Conservation (phyloP, 805 yeast species). For the Scheffersomyces amazonensis region DNA sequence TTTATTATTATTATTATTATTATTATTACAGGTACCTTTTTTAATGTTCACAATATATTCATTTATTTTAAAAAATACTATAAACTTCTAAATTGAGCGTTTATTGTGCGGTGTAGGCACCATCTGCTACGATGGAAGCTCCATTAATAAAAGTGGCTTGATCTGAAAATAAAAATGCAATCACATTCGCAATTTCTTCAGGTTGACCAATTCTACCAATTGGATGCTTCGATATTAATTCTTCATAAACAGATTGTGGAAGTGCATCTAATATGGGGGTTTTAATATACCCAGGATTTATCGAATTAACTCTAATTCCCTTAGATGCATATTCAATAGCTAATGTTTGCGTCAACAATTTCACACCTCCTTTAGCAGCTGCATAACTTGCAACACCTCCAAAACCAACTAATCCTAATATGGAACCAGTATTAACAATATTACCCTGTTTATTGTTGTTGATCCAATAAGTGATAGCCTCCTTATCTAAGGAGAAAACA, state of each 20-base stretch:
- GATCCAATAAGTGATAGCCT: slow-evolving; percentile 9
- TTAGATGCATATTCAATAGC: slow-evolving; percentile 35
- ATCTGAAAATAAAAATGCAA: slow-evolving; percentile 30
- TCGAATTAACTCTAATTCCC: slow-evolving; percentile 35
- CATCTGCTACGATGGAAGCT: slow-evolving; percentile 31
- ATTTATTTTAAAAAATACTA: too few relatives aligned
- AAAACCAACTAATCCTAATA: slow-evolving; percentile 29
- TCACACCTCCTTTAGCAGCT: slow-evolving; percentile 36
- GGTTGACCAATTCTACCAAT: slow-evolving; percentile 32
- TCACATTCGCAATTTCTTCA: slow-evolving; percentile 32
- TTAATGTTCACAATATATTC: too few relatives aligned
- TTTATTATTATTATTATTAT: too few relatives aligned
- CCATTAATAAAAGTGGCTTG: slow-evolving; percentile 37
- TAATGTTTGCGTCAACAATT: slow-evolving; percentile 31
- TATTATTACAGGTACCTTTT: too few relatives aligned
- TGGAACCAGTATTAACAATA: slow-evolving; percentile 36
- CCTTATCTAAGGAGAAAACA: slow-evolving; percentile 10
- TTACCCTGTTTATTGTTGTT: slow-evolving; percentile 21
- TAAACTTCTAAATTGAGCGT: too few relatives aligned
- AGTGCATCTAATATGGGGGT: slow-evolving; percentile 29
- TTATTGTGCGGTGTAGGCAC: slow-evolving; percentile 21
- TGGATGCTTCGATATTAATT: slow-evolving; percentile 26
- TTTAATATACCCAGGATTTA: slow-evolving; percentile 40
- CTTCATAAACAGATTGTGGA: slow-evolving; percentile 19
- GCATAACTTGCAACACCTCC: slow-evolving; percentile 28